Percentiles rank a stretch among this genome's conserved stretches.
These are phyloP conservation scores for Fusarium pseudocircinatum DNA, from an alignment of 2,329 filamentous ascomycete genomes.

Conservation along the genomic window DNA sequence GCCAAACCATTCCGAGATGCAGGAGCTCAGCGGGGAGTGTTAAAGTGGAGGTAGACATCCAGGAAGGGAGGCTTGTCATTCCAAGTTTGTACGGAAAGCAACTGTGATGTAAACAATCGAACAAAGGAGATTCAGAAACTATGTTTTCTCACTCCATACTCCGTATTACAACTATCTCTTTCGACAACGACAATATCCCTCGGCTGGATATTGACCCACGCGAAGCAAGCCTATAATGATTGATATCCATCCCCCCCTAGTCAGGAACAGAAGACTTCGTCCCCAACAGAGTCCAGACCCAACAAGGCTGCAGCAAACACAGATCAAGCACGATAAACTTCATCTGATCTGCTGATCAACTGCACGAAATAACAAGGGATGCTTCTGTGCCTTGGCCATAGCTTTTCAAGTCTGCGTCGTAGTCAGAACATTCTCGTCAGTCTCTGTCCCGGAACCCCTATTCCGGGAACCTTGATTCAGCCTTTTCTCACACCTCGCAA, in stretches of 20 bases:
- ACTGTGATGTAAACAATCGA: background rate
- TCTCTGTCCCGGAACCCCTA: background rate
- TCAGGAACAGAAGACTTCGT: background rate
- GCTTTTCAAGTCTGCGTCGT: background rate
- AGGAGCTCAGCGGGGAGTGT: background rate
- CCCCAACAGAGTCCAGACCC: background rate
- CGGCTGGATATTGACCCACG: background rate
- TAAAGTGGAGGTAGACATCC: no score
- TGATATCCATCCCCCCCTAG: background rate
- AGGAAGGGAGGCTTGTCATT: background rate
- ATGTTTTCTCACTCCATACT: no score
- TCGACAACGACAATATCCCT: fast-evolving
- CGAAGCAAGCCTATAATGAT: background rate
- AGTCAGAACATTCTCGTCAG: background rate
- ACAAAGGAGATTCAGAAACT: background rate
- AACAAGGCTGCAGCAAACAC: background rate
- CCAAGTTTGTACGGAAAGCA: background rate
- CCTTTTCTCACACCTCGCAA: background rate
- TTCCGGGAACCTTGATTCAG: background rate
- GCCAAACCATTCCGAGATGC: background rate
- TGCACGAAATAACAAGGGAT: background rate
- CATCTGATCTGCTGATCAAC: background rate
- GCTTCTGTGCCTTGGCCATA: background rate
- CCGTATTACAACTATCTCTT: background rate
- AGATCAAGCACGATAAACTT: background rate